Evolutionary conservation across 495 filamentous ascomycete species (phyloP).

Genomic region (Elaphomyces granulatus): DNA sequence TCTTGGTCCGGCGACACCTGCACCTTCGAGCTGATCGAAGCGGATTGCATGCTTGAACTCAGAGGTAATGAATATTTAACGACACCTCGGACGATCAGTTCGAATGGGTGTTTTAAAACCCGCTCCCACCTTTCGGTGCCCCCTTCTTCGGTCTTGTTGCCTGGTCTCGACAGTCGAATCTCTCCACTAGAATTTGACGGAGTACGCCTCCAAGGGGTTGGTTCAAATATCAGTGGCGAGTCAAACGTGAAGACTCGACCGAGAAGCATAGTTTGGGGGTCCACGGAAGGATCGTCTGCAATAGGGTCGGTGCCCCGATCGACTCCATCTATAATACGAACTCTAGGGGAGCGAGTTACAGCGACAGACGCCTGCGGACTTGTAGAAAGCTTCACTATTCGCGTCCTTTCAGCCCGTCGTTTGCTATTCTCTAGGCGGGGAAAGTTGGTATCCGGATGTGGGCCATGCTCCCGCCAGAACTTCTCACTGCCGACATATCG

Average conservation of each 20-base stretch:
- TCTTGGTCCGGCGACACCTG: slow-evolving; percentile 36
- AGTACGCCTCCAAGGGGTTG: slow-evolving; percentile 61
- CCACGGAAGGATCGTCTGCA: slow-evolving; percentile 42
- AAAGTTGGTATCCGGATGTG: slow-evolving; percentile 15
- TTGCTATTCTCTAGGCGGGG: slow-evolving; percentile 25
- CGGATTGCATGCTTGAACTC: slow-evolving; percentile 47
- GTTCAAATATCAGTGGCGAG: slow-evolving; percentile 72
- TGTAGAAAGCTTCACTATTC: slow-evolving; percentile 7
- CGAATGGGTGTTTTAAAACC: slow-evolving; percentile 80
- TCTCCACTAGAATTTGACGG: slow-evolving; percentile 60
- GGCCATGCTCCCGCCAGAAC: slow-evolving; percentile 49
- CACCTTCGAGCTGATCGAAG: slow-evolving; percentile 36
- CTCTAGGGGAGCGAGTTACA: slow-evolving; percentile 2
- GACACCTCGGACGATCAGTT: slow-evolving; percentile 77
- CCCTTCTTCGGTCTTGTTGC: slow-evolving; percentile 75
- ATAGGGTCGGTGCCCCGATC: slow-evolving; percentile 65
- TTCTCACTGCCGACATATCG: slow-evolving; percentile 67
- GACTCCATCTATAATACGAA: slow-evolving; percentile 24
- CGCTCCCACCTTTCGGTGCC: slow-evolving; percentile 85
- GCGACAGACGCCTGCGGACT: slow-evolving; percentile 1
- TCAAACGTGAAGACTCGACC: slow-evolving; percentile 80
- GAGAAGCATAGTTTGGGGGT: slow-evolving; percentile 72
- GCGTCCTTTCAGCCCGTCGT: slow-evolving; percentile 21
- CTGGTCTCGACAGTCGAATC: slow-evolving; percentile 64
- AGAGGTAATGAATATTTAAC: slow-evolving; percentile 82